Conservation (phyloP, 805 yeast species). For the Yamadazyma kitorensis region DNA sequence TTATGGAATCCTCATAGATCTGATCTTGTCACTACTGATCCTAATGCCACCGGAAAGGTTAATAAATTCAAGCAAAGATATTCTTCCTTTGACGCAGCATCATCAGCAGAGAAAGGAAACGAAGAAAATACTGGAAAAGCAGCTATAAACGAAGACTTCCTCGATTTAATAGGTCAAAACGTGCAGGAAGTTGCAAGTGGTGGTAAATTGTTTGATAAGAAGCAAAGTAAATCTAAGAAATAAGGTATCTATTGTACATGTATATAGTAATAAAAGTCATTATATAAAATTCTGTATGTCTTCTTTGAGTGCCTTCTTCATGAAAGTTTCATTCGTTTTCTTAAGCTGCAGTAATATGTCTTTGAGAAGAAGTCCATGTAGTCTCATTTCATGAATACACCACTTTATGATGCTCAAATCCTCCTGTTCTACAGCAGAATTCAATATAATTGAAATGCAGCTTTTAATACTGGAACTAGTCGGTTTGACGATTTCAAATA, state of each 20-base stretch:
- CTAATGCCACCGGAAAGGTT: constrained; percentile 81
- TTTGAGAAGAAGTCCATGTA: constrained; percentile 21
- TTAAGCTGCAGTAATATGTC: constrained; percentile 9
- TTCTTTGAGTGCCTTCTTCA: background rate
- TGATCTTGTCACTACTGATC: constrained; percentile 69
- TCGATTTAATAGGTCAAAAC: constrained; percentile 59
- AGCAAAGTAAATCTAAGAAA: constrained; percentile 40
- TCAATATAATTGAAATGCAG: constrained; percentile 21
- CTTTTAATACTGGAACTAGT: constrained; percentile 13
- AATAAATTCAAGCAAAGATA: constrained; percentile 70
- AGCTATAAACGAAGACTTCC: constrained; percentile 42
- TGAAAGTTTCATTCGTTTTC: background rate
- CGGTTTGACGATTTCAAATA: constrained; percentile 5
- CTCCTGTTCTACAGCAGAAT: constrained; percentile 20
- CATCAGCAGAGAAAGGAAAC: constrained; percentile 15
- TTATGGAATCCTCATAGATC: constrained; percentile 88
- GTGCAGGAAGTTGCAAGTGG: constrained; percentile 55
- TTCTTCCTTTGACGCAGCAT: constrained; percentile 31
- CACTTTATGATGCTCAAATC: constrained; percentile 24
- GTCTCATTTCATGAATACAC: constrained; percentile 30
- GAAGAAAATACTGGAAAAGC: constrained; percentile 8
- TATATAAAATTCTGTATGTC: background rate
- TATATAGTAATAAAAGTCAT: constrained; percentile 3
- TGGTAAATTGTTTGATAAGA: constrained; percentile 49
- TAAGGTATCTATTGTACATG: constrained; percentile 4